These are phyloP conservation scores for Malania oleifera DNA, from an alignment of 164 flowering plant genomes.

Conservation along the genomic window DNA sequence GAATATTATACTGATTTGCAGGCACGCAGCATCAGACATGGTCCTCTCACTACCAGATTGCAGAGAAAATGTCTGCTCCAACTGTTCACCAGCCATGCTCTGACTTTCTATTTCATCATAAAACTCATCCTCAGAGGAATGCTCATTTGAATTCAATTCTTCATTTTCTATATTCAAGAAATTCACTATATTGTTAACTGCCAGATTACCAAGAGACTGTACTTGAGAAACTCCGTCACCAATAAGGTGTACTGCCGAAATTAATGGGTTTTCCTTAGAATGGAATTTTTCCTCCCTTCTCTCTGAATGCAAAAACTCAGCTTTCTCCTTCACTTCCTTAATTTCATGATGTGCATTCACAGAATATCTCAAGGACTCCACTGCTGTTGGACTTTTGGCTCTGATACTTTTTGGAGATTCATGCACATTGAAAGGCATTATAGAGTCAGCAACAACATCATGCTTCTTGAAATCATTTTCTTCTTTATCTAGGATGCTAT, in stretches of 20 bases:
- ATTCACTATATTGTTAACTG: neutral
- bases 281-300: neutral
- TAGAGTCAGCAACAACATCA: neutral
- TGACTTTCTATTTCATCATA: neutral
- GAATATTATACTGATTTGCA: neutral
- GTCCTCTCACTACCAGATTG: neutral
- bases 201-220: constrained; percentile 1
- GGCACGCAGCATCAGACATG: neutral
- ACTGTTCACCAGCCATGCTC: neutral
- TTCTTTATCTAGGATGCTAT: neutral
- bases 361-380: neutral
- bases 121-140: neutral
- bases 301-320: neutral
- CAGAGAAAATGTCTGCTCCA: neutral
- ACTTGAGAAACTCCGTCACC: constrained; percentile 4
- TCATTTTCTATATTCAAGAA: constrained; percentile 3
- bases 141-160: neutral
- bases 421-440: neutral
- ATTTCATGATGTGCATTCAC: neutral
- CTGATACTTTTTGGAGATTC: neutral
- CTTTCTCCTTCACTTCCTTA: neutral
- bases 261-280: neutral
- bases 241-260: neutral
- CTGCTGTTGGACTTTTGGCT: neutral
- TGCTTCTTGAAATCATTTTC: constrained; percentile 1